Evolutionary conservation across 345 rosid species (phyloP), one percentile per base, ranked within the genome.

Genomic region (Hibiscus tridactylites): DNA sequence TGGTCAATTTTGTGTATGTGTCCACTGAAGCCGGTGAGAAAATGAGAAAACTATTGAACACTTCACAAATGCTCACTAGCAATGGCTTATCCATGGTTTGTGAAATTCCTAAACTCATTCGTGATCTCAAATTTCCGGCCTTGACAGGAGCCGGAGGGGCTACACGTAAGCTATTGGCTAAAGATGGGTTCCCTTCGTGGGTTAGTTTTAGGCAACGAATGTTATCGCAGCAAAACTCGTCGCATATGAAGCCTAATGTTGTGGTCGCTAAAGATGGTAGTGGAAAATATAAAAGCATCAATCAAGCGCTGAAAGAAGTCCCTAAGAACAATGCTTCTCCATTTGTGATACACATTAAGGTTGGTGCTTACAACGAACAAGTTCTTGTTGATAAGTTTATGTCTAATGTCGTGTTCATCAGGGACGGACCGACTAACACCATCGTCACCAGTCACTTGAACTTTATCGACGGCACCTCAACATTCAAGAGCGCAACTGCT

Each of bases 221-320:
- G 15, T 85, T 87, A 46, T 83, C 88, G 16, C 70, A 19, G 0
- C 80, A 60, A 2, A 67, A 75, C 33, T 61, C 78, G 0, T 71
- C 74, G 0, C 62, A 64, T 0, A 54, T 87, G 10, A 85, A 81
- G 69, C 75, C 95, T 26, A 78, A 91, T 47, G 80, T 79, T 0
- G 73, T 81, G 3, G 95, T 91, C 24, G 97, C 96, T 56, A 66
- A 80, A 76, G 96, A 91, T 39, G 93, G 93, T 52, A 87, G 84
- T 60, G 96, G 95, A 0, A 85, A 91, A 39, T 90, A 70, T 64
- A 86, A 73, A 65, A 86, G 87, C 16, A 82, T 94, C 62, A 19
- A 46, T 0, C 88, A 86, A 10, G 93, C 97, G 5, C 50, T 93
- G 16, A 65, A 57, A 0, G 73, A 62, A 0, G 78, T 90, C 3